phyloP scores from a whole-genome alignment of 2,329 filamentous ascomycete species.

The Stenocarpella maydis region DNA sequence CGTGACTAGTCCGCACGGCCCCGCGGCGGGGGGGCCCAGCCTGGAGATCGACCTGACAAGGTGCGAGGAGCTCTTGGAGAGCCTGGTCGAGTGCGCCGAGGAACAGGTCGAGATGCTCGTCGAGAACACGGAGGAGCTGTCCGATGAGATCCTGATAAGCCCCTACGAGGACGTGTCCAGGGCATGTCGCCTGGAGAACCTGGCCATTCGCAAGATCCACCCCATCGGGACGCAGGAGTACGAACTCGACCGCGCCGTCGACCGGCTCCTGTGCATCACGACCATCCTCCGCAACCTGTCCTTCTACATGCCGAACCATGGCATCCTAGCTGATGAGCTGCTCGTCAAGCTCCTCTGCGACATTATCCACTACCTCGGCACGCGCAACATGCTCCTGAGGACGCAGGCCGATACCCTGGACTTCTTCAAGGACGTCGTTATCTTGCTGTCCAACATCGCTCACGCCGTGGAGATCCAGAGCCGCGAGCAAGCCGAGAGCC shows the following conservation, averaged over 20 bases:
- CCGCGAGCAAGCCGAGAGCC: conserved; percentile 84
- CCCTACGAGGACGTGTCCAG: conserved; percentile 89
- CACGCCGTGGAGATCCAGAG: conserved; percentile 82
- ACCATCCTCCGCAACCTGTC: conserved; percentile 94
- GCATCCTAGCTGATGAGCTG: conserved; percentile 74
- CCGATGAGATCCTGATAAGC: conserved; percentile 82
- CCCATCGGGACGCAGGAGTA: conserved; percentile 80
- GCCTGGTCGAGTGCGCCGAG: conserved; percentile 88
- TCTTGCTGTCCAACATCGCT: conserved; percentile 88
- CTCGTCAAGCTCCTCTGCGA: conserved; percentile 86
- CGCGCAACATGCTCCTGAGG: conserved; percentile 84
- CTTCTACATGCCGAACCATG: conserved; percentile 79
- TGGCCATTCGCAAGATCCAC: conserved; percentile 75
- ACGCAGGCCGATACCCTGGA: conserved; percentile 87
- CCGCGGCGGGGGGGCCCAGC: conserved; percentile 48
- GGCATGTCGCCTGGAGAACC: conserved; percentile 77
- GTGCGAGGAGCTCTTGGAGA: conserved; percentile 89
- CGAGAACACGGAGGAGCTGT: conserved; percentile 84
- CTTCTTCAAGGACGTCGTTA: conserved; percentile 95
- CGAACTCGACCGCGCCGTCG: conserved; percentile 84
- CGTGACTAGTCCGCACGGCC: conserved; percentile 68
- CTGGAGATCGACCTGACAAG: conserved; percentile 73
- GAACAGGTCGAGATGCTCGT: conserved; percentile 86
- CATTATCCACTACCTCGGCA: conserved; percentile 86
- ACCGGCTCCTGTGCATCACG: conserved; percentile 87